A percentile compares a stretch with the other conserved stretches of the same genome.
Conservation (phyloP, 257 asterid species). For the Solanum pinnatisectum region DNA sequence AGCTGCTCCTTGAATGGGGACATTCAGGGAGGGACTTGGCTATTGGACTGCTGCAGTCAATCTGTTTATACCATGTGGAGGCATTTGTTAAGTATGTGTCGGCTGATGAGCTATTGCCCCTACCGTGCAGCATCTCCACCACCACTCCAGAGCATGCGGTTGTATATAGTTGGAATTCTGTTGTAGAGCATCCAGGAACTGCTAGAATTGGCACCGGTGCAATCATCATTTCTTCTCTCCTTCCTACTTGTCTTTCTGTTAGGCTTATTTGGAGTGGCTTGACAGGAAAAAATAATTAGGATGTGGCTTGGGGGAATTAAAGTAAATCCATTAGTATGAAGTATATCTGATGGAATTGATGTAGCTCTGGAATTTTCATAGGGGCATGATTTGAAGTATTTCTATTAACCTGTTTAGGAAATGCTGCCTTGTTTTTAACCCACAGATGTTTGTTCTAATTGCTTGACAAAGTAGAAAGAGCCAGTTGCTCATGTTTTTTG, state of each 20-base stretch:
- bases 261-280: background rate
- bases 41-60: too few species aligned
- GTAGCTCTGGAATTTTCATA: background rate
- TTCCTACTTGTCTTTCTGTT: too few species aligned
- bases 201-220: background rate
- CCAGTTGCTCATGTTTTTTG: background rate
- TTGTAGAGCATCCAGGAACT: background rate
- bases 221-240: background rate
- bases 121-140: background rate
- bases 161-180: background rate
- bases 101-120: constrained; percentile 8
- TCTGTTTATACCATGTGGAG: background rate
- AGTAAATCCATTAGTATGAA: background rate
- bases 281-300: background rate
- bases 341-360: background rate
- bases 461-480: background rate
- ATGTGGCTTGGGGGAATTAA: background rate
- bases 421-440: background rate
- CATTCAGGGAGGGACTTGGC: constrained; percentile 13
- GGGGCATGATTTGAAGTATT: background rate
- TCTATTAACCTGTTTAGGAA: background rate
- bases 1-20: constrained; percentile 20
- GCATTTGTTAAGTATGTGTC: constrained; percentile 17
- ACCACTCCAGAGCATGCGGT: constrained; percentile 16
- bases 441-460: background rate